Evolutionary conservation across 257 asterid species (phyloP).

Genomic region (Nicotiana obtusifolia): DNA sequence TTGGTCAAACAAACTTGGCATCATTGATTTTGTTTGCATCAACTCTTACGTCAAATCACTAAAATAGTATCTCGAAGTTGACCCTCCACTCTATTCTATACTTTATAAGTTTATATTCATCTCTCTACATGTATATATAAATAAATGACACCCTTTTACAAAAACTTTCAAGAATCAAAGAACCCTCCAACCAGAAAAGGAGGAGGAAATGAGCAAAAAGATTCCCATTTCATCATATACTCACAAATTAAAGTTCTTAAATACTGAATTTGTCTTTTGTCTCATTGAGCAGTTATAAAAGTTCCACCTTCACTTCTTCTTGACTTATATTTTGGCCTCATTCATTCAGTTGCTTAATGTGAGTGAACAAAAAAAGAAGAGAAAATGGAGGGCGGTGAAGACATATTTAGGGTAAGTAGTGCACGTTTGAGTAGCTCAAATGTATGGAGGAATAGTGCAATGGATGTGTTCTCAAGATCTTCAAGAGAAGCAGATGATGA

Average conservation of each 20-base stretch:
- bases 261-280: neutral
- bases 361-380: neutral
- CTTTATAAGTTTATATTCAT: neutral
- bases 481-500: slow-evolving; percentile 63
- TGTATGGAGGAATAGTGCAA: slow-evolving; percentile 69
- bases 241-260: neutral
- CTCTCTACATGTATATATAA: neutral
- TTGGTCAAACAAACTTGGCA: slow-evolving; percentile 5
- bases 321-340: too few species aligned
- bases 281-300: neutral
- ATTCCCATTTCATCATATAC: neutral
- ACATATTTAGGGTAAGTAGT: slow-evolving; percentile 39
- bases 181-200: slow-evolving; percentile 16
- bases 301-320: neutral
- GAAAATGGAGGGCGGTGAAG: slow-evolving; percentile 53
- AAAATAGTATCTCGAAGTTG: slow-evolving; percentile 13
- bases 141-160: neutral
- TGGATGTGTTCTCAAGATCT: slow-evolving; percentile 59
- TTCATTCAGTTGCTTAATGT: neutral
- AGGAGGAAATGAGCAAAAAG: slow-evolving; percentile 2
- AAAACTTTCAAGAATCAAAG: slow-evolving; percentile 22
- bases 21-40: slow-evolving; percentile 22
- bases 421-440: slow-evolving; percentile 58
- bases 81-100: slow-evolving; percentile 1
- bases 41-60: slow-evolving; percentile 32